Evolutionary conservation across 352 stramenopile genomes (phyloP).

Genomic region (Pythium folliculosum): DNA sequence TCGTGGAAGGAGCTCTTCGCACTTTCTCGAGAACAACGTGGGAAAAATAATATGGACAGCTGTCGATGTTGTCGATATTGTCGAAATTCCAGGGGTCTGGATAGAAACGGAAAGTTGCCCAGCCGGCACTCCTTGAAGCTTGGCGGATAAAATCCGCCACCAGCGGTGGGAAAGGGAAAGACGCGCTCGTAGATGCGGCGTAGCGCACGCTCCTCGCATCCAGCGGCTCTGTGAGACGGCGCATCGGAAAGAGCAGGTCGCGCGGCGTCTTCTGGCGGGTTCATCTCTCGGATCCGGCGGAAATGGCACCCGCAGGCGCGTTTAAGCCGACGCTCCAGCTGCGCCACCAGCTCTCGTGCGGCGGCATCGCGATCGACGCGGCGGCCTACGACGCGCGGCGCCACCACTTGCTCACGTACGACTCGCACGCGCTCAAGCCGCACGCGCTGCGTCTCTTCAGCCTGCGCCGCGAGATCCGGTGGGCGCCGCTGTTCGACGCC

Average conservation of each 20-base stretch:
- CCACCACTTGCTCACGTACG: conserved; percentile 74
- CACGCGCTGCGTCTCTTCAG: conserved; percentile 73
- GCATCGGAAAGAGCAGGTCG: background rate
- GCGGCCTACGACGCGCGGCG: conserved; percentile 64
- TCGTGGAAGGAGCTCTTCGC: background rate
- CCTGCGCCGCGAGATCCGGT: conserved; percentile 70
- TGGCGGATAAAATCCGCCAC: too few relatives aligned
- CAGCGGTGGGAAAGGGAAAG: too few relatives aligned
- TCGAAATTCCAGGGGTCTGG: background rate
- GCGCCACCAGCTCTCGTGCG: conserved; percentile 68
- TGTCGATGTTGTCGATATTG: conserved; percentile 23
- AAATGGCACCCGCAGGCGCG: conserved; percentile 9
- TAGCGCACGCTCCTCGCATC: too few relatives aligned
- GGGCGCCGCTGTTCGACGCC: conserved; percentile 45
- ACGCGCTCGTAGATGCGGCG: too few relatives aligned
- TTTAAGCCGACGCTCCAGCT: conserved; percentile 64
- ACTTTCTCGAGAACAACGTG: background rate
- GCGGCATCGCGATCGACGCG: conserved; percentile 51
- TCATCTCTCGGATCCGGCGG: background rate
- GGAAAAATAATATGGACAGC: background rate
- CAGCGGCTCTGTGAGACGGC: too few relatives aligned
- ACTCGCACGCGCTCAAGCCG: conserved; percentile 40
- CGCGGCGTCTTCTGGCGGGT: conserved; percentile 3
- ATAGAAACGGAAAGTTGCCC: too few relatives aligned
- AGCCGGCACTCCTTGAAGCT: too few relatives aligned